phyloP scores from a whole-genome alignment of 2,329 filamentous ascomycete species.

The Apiospora koreana region DNA sequence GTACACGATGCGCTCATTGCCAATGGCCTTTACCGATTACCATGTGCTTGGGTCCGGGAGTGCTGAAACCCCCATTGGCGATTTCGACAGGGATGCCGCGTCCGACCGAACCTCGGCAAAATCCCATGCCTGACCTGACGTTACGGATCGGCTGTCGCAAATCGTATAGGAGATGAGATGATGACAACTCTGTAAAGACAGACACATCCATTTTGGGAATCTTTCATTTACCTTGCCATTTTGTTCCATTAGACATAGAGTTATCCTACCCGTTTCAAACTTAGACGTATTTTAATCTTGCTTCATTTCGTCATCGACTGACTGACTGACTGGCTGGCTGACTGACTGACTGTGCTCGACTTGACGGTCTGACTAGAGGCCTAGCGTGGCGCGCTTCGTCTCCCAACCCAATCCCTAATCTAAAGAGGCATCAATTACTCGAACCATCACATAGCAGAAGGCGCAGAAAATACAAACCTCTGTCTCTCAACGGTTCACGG shows the following conservation, averaged over 20 bases:
- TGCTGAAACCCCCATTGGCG: neutral
- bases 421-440: neutral
- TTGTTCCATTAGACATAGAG: neutral
- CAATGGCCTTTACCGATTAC: neutral
- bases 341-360: neutral
- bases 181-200: neutral
- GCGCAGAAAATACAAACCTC: neutral
- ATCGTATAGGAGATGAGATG: neutral
- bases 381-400: neutral
- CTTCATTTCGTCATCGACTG: neutral
- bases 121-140: neutral
- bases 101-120: conserved; percentile 6
- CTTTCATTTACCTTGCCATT: neutral
- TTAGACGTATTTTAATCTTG: neutral
- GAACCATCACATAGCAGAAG: neutral
- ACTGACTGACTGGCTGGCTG: neutral
- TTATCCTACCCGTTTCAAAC: neutral
- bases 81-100: conserved; percentile 5
- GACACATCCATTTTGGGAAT: neutral
- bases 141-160: conserved; percentile 3
- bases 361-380: neutral
- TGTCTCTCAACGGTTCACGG: neutral
- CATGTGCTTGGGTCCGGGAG: conserved; percentile 1
- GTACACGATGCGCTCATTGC: neutral
- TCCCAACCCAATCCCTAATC: neutral